phyloP scores from a whole-genome alignment of 768 basidiomycete genomes.

The Brasilioporus rufonigricans region DNA sequence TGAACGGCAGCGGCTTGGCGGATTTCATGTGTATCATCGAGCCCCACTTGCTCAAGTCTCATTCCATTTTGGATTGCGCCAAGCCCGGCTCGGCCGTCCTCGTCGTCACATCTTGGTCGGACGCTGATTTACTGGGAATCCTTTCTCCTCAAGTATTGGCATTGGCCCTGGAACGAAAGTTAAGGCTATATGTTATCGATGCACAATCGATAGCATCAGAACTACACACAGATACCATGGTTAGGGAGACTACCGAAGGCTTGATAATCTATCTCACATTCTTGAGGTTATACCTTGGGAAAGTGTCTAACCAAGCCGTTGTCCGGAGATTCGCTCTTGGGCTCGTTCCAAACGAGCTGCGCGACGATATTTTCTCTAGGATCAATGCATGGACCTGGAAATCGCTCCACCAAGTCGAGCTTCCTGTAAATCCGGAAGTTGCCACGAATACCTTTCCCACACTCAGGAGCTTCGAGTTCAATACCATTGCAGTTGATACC shows the following conservation, averaged over 20 bases:
- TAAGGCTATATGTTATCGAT: constrained; percentile 62
- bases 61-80: constrained; percentile 66
- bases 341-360: constrained; percentile 44
- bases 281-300: constrained; percentile 78
- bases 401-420: constrained; percentile 55
- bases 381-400: constrained; percentile 64
- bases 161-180: constrained; percentile 45
- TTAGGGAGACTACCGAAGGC: constrained; percentile 46
- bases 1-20: constrained; percentile 50
- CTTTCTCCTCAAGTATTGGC: constrained; percentile 49
- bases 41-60: constrained; percentile 72
- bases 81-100: constrained; percentile 70
- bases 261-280: constrained; percentile 76
- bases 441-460: constrained; percentile 24
- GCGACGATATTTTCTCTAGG: constrained; percentile 43
- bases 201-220: constrained; percentile 48
- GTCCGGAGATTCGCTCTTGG: constrained; percentile 51
- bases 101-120: constrained; percentile 70
- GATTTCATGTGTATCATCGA: constrained; percentile 80
- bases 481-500: constrained; percentile 70
- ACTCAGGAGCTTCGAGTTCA: constrained; percentile 64
- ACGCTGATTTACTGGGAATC: constrained; percentile 69
- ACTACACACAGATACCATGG: constrained; percentile 25
- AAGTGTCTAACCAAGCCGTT: constrained; percentile 50
- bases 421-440: constrained; percentile 29